Evolutionary conservation across 768 basidiomycete species (phyloP).

Genomic region (Megacollybia marginata): DNA sequence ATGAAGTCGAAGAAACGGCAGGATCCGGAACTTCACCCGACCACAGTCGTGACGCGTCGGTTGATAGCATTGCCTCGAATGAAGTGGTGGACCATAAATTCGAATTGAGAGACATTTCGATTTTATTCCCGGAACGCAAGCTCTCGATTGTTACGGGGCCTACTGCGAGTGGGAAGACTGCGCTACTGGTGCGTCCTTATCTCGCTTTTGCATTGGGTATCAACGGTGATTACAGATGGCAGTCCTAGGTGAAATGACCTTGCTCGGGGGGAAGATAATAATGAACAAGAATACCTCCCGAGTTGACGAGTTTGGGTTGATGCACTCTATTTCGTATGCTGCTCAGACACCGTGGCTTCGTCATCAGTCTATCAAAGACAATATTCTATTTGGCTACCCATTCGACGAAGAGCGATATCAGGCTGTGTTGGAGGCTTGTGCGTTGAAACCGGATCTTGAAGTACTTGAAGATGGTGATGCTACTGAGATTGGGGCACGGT

Average conservation of each 20-base stretch:
- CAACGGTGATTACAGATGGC: constrained; percentile 44
- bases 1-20: constrained; percentile 27
- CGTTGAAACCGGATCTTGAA: constrained; percentile 71
- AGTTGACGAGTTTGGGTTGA: constrained; percentile 53
- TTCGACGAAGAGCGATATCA: constrained; percentile 70
- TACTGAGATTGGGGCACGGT: constrained; percentile 77
- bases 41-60: background rate
- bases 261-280: constrained; percentile 42
- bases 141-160: constrained; percentile 71
- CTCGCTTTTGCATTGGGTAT: background rate
- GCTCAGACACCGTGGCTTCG: constrained; percentile 67
- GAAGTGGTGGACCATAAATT: constrained; percentile 42
- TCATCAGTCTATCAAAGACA: constrained; percentile 70
- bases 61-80: background rate
- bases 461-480: constrained; percentile 81
- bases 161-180: constrained; percentile 77
- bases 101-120: constrained; percentile 56
- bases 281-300: constrained; percentile 58
- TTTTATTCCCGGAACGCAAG: constrained; percentile 66
- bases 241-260: constrained; percentile 65
- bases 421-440: constrained; percentile 77
- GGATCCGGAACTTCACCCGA: background rate
- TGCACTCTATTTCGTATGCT: constrained; percentile 63
- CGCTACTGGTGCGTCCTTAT: constrained; percentile 48
- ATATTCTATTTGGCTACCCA: constrained; percentile 74